Conservation (phyloP, 1,284 basidiomycete species). For the Schizophyllum amplum region DNA sequence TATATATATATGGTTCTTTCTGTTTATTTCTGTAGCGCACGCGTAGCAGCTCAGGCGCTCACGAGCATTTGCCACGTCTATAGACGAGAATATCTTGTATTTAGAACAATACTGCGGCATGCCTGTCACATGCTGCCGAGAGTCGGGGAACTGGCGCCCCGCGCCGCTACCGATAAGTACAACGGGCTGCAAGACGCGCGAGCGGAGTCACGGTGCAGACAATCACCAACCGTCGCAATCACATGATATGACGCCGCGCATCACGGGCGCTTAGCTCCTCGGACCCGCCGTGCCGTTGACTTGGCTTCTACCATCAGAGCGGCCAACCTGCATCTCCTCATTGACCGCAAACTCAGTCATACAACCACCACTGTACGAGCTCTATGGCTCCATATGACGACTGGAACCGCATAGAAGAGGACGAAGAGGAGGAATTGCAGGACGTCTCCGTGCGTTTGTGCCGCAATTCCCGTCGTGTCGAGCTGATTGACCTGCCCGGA, state of each 20-base stretch:
- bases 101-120: too few relatives aligned
- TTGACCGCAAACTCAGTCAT: not conserved
- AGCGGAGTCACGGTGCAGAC: not conserved
- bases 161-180: not conserved
- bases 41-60: too few relatives aligned
- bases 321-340: not conserved
- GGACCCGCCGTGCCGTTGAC: not conserved
- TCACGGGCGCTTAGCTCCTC: not conserved
- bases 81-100: too few relatives aligned
- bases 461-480: not conserved
- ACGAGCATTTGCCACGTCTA: too few relatives aligned
- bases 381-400: slow-evolving; percentile 58
- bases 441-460: slow-evolving; percentile 46
- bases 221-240: too few relatives aligned
- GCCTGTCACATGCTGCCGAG: too few relatives aligned
- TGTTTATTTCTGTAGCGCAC: too few relatives aligned
- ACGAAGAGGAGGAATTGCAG: slow-evolving; percentile 73
- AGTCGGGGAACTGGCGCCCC: too few relatives aligned
- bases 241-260: not conserved
- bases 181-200: not conserved
- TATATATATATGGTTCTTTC: too few relatives aligned
- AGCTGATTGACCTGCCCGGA: too few relatives aligned
- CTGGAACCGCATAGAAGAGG: slow-evolving; percentile 68
- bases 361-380: too few relatives aligned
- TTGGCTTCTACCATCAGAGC: not conserved